phyloP scores from a whole-genome alignment of 225 moss, liverwort and hornwort genomes.

The Thuidium tamariscinum region DNA sequence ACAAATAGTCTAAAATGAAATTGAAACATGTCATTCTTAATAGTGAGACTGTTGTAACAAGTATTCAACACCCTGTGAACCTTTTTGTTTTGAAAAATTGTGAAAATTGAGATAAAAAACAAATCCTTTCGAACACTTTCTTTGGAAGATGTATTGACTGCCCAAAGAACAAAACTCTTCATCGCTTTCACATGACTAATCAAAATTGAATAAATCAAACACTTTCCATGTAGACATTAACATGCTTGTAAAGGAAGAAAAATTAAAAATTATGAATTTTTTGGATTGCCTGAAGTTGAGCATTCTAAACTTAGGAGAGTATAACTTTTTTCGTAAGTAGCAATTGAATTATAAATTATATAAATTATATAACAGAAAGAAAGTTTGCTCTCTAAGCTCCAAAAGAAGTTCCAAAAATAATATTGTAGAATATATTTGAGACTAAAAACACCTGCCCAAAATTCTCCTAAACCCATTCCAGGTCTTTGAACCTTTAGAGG shows the following conservation, averaged over 20 bases:
- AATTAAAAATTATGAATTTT: not conserved
- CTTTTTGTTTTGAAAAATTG: too few relatives aligned
- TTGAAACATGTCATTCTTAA: too few relatives aligned
- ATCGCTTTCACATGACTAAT: not conserved
- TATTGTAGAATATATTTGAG: not conserved
- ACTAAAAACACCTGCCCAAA: not conserved
- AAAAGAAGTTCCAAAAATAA: not conserved
- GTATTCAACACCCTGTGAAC: too few relatives aligned
- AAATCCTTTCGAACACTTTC: too few relatives aligned
- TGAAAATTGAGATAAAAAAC: too few relatives aligned
- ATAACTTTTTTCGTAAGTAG: not conserved
- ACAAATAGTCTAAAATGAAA: too few relatives aligned
- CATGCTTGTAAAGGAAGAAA: too few relatives aligned
- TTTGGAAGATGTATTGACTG: too few relatives aligned
- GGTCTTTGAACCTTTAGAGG: not conserved
- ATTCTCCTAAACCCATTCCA: not conserved
- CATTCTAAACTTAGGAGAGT: not conserved
- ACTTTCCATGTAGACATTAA: not conserved
- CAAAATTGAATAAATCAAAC: not conserved
- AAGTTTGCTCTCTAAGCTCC: not conserved
- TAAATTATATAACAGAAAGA: not conserved
- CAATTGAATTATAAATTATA: too few relatives aligned
- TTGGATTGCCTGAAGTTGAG: accelerated
- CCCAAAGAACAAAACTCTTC: too few relatives aligned
- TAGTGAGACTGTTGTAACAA: too few relatives aligned